A percentile compares a stretch with the other conserved stretches of the same genome.
Evolutionary conservation across 345 rosid species (phyloP).

Genomic region (Geranium brycei): DNA sequence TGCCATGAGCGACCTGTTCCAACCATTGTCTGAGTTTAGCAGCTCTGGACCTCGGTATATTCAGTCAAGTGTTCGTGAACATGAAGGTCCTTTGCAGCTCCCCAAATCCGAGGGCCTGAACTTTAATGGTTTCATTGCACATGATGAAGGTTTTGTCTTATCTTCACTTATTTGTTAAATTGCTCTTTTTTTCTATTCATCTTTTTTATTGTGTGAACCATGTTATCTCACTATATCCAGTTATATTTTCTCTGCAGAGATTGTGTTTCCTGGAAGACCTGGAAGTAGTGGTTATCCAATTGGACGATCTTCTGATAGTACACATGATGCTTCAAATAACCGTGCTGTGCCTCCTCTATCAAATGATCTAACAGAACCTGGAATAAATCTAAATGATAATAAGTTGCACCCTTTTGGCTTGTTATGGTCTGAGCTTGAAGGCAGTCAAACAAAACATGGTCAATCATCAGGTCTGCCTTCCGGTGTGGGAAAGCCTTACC

Average conservation of each 20-base stretch:
- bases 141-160: constrained; percentile 34
- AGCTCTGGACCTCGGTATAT: constrained; percentile 24
- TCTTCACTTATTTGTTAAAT: too few species aligned
- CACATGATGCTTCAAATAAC: constrained; percentile 11
- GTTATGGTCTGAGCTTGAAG: constrained; percentile 60
- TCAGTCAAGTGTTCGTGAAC: constrained; percentile 27
- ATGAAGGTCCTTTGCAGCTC: constrained; percentile 25
- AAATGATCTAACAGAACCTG: constrained; percentile 18
- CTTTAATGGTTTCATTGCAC: constrained; percentile 30
- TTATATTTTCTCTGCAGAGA: constrained; percentile 25
- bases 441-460: constrained; percentile 22
- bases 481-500: constrained; percentile 16
- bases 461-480: constrained; percentile 25
- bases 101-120: constrained; percentile 21
- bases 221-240: neutral
- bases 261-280: constrained; percentile 52
- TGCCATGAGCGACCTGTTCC: constrained; percentile 12
- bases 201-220: neutral
- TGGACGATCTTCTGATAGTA: constrained; percentile 18
- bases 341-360: constrained; percentile 18
- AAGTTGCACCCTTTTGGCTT: constrained; percentile 49
- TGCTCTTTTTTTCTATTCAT: neutral
- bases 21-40: constrained; percentile 19
- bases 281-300: constrained; percentile 25
- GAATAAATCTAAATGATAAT: constrained; percentile 13